Base-by-base conservation (phyloP, 495 filamentous ascomycete species). In the Pyronema domesticum region DNA sequence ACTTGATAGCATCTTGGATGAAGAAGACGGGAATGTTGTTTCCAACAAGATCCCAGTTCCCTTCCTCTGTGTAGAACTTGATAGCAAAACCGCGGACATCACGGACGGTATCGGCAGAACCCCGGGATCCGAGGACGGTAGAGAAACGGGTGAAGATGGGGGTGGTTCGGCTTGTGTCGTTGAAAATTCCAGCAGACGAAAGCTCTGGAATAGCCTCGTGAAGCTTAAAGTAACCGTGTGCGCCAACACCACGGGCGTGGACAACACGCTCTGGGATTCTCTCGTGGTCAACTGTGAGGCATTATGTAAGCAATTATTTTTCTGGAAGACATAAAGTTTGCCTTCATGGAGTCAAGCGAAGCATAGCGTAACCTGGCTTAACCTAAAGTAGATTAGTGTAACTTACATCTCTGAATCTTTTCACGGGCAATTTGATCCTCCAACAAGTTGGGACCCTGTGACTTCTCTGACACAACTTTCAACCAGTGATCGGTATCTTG, bases 191-290 rank as follows among this genome's bases (percentile, higher is more conserved):
- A 0, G 88, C 87, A 3, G 66, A 71, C 5, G 82, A 83, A 7
- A 89, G 72, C 49, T 89, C 82, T 44, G 53, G 54, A 17, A 67
- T 59, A 8, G 65, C 73, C 69, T 89, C 74, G 54, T 75, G 73
- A 1, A 94, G 69, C 52, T 73, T 82, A 71, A 93, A 94, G 33
- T 76, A 86, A 10, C 88, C 88, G 60, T 91, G 93, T 14, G 88
- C 87, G 37, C 80, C 88, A 11, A 77, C 71, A 17, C 86, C 88
- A 35, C 87, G 82, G 30, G 88, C 88, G 63, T 95, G 88, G 5
- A 95, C 86, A 11, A 93, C 86, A 50, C 88, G 74, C 68, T 93
- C 86, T 3, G 86, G 86, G 51, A 91, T 89, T 51, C 86, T 77
- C 67, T 94, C 86, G 58, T 91, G 85, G 61, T 91, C 85, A 63